Evolutionary conservation across 148 eudicot species (phyloP).

Genomic region (Amaranthus cruentus): DNA sequence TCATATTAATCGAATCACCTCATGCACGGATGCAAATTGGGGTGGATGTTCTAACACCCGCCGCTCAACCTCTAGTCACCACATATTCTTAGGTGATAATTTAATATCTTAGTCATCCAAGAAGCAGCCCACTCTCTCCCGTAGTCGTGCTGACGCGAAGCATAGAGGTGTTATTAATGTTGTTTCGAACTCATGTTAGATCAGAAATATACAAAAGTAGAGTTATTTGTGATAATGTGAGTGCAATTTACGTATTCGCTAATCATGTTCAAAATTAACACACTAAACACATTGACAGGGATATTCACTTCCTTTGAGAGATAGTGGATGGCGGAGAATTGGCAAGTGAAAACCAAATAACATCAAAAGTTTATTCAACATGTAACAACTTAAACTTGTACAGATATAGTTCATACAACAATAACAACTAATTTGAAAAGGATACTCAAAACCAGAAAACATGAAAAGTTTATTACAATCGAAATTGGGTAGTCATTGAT

Average conservation of each 20-base stretch:
- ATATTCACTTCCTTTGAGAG: too few species aligned
- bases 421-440: too few species aligned
- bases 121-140: background rate
- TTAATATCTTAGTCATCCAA: background rate
- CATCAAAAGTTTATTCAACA: background rate
- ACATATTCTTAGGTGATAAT: too few species aligned
- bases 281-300: too few species aligned
- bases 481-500: constrained; percentile 39
- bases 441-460: too few species aligned
- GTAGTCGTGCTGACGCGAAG: background rate
- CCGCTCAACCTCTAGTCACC: too few species aligned
- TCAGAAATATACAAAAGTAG: background rate
- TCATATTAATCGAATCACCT: background rate
- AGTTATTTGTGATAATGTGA: background rate
- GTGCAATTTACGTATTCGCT: background rate
- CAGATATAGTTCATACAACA: too few species aligned
- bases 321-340: too few species aligned
- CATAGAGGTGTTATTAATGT: background rate
- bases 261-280: background rate
- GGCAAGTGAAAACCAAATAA: too few species aligned
- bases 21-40: too few species aligned
- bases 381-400: too few species aligned
- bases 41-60: too few species aligned
- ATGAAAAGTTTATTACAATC: background rate
- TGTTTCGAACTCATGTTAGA: background rate